Percentiles rank a stretch among this genome's conserved stretches.
These are phyloP conservation scores for Zalaria obscura DNA, from an alignment of 2,329 filamentous ascomycete species.

Conservation along the genomic window DNA sequence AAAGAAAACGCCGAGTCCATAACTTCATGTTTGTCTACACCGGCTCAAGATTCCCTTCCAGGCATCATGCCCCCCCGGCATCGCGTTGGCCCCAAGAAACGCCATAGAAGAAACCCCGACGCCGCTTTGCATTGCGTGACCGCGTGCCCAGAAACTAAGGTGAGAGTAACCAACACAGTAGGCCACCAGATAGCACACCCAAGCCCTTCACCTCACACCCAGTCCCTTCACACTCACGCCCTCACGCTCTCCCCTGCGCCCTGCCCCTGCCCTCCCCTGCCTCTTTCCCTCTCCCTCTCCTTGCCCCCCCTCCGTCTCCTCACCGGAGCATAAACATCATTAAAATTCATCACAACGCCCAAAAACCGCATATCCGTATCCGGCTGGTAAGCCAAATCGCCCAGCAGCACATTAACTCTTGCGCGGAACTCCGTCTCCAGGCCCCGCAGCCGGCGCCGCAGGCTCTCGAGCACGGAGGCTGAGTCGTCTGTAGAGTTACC, in stretches of 20 bases:
- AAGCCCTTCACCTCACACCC: no score
- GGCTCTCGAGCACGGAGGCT: constrained; percentile 56
- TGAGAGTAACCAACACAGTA: no score
- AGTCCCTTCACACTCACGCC: no score
- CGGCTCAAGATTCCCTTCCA: no score
- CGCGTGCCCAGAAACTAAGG: no score
- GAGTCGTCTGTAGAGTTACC: constrained; percentile 23
- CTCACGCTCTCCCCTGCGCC: background rate
- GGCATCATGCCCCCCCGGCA: no score
- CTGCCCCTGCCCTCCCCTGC: background rate
- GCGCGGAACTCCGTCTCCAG: constrained; percentile 64
- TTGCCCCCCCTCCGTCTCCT: constrained; percentile 31
- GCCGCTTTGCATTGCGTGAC: no score
- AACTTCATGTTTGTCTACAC: no score
- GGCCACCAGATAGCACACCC: no score
- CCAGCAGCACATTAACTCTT: constrained; percentile 66
- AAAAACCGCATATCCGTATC: constrained; percentile 93
- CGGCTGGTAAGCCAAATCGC: constrained; percentile 82
- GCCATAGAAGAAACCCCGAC: no score
- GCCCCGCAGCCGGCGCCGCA: constrained; percentile 58
- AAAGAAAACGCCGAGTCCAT: no score
- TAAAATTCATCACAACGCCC: constrained; percentile 97
- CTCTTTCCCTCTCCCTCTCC: constrained; percentile 7
- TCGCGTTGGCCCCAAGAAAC: no score
- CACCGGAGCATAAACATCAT: constrained; percentile 80